These are phyloP conservation scores for Bipolaris oryzae DNA, from an alignment of 2,329 filamentous ascomycete genomes.

Conservation along the genomic window DNA sequence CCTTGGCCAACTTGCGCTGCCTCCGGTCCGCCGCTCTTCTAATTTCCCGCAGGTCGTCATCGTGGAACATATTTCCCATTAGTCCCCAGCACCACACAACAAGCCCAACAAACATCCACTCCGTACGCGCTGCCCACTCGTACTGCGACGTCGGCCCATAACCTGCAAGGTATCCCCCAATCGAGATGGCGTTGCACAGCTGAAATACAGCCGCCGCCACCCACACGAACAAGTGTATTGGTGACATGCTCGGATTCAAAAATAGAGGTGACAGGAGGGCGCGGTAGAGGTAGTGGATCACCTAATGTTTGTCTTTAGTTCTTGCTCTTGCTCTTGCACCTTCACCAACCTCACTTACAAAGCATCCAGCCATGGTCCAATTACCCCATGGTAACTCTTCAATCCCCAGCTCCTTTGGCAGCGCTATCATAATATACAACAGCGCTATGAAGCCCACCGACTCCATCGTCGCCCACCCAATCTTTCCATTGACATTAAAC, in stretches of 20 bases:
- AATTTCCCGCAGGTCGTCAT: slow-evolving; percentile 88
- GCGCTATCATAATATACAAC: slow-evolving; percentile 75
- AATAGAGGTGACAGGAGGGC: slow-evolving; percentile 81
- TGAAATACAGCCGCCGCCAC: slow-evolving; percentile 73
- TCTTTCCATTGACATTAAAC: slow-evolving; percentile 86
- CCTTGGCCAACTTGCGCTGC: slow-evolving; percentile 58
- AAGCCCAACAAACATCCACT: slow-evolving; percentile 66
- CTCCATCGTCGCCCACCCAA: slow-evolving; percentile 91
- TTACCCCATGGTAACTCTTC: slow-evolving; percentile 74
- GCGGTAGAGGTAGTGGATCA: slow-evolving; percentile 89
- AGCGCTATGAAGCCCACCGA: slow-evolving; percentile 75
- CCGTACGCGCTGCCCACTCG: slow-evolving; percentile 56
- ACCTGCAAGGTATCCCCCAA: slow-evolving; percentile 82
- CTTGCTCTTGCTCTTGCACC: not conserved
- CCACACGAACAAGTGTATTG: slow-evolving; percentile 76
- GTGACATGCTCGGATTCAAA: slow-evolving; percentile 87
- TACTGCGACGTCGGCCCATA: slow-evolving; percentile 71
- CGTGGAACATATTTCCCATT: slow-evolving; percentile 82
- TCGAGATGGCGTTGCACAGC: slow-evolving; percentile 74
- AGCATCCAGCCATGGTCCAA: slow-evolving; percentile 74
- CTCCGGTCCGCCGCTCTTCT: slow-evolving; percentile 70
- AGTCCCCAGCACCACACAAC: slow-evolving; percentile 78
- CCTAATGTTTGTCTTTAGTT: slow-evolving; percentile 49
- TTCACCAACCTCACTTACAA: slow-evolving; percentile 48
- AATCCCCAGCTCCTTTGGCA: slow-evolving; percentile 66